phyloP scores from a whole-genome alignment of 352 stramenopile species.

The Phytophthora pini region DNA sequence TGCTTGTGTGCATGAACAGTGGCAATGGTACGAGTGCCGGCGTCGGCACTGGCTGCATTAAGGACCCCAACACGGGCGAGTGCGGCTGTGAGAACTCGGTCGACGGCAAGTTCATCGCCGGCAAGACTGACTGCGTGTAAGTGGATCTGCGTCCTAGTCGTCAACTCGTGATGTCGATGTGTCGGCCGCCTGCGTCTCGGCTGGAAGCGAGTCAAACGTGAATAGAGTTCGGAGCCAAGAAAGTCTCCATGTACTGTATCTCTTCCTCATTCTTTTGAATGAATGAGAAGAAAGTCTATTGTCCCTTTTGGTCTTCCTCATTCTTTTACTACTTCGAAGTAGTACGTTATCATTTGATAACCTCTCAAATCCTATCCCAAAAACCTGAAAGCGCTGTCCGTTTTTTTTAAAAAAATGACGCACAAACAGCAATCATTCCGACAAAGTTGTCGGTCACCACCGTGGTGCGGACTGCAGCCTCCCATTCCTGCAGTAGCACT shows the following conservation, averaged over 20 bases:
- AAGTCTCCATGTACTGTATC: not conserved
- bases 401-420: slow-evolving; percentile 9
- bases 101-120: slow-evolving; percentile 35
- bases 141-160: slow-evolving; percentile 1
- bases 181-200: not conserved
- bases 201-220: not conserved
- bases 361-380: not conserved
- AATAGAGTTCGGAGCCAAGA: not conserved
- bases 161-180: no score
- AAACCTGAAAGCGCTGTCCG: not conserved
- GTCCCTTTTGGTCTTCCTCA: no score
- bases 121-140: slow-evolving; percentile 37
- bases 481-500: not conserved
- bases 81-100: slow-evolving; percentile 44
- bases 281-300: no score
- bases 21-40: slow-evolving; percentile 18
- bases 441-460: no score
- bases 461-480: not conserved
- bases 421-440: slow-evolving; percentile 7
- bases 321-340: no score
- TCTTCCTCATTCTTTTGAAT: no score
- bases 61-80: slow-evolving; percentile 21
- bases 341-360: not conserved
- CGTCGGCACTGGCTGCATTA: slow-evolving; percentile 40
- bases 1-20: slow-evolving; percentile 20